Evolutionary conservation across 805 yeast species (phyloP), one percentile per base, ranked within the genome.

Genomic region (Dipodascus albidus): DNA sequence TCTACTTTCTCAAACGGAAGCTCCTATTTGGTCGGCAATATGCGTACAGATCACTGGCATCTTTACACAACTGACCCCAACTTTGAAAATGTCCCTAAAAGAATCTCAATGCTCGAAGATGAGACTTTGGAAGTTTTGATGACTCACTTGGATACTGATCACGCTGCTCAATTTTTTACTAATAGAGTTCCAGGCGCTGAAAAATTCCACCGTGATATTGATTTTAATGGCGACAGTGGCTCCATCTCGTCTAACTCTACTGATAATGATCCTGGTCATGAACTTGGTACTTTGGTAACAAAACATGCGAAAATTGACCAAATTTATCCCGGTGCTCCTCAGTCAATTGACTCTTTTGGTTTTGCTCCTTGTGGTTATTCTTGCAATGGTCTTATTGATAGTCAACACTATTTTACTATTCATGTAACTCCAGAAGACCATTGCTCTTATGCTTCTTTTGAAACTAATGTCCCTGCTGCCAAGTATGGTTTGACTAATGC

Each of bases 391-490:
- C 73, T 90, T 41, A 67, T 85, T 48, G 73, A 79, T 48, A 78
- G 74, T 47, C 80, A 80, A 63, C 68, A 75, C 60, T 85, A 83
- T 66, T 85, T 85, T 64, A 91, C 97, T 6, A 74, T 90, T 55
- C 98, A 93, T 66, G 86, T 93, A 47, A 93, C 99, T 0, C 98
- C 98, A 0, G 98, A 93, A 66, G 66, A 74, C 21, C 96, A 91
- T 38, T 91, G 95, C 88, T 87, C 96, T 3, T 91, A 91, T 68
- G 98, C 98, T 2, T 86, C 96, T 8, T 93, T 93, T 67, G 98
- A 93, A 67, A 82, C 96, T 20, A 91, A 87, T 67, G 87, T 82
- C 44, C 83, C 85, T 4, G 70, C 78, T 9, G 60, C 58, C 50
- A 57, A 68, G 54, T 72, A 52, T 57, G 74, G 62, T 48, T 59